Evolutionary conservation across 2,329 filamentous ascomycete species (phyloP), one percentile per base, ranked within the genome.

Genomic region (Didymella pomorum): DNA sequence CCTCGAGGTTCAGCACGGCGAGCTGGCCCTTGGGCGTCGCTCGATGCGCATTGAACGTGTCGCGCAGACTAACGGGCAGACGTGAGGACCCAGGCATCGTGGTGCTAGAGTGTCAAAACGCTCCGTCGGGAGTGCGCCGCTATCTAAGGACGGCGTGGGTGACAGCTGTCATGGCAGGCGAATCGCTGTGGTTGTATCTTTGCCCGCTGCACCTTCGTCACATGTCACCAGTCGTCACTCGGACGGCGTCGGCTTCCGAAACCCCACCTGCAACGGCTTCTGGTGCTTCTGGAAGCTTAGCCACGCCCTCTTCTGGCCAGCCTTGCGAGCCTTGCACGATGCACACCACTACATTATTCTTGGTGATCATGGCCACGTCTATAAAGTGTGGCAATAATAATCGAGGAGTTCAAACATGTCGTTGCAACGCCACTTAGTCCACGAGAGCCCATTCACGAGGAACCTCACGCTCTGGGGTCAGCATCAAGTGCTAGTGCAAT

Each of bases 41-140:
- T 60, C 82, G 83, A 77, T 86, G 87, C 71, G 87, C 85, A 62
- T 80, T 83, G 71, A 91, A 83, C 75, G 86, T 84, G 71, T 89
- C 88, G 69, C 88, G 84, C 76, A 92, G 80, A 79, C 88, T 90
- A 64, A 89, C 81, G 67, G 89, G 88, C 77, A 91, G 86, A 71
- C 88, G 84, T 67, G 88, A 90, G 60, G 85, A 87, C 72, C 88
- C 88, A 63, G 76, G 74, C 76, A 78, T 78, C 26, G 33, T 69
- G 58, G 31, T 39, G 20, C 18, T 41, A 29, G 41, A n/a, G 26
- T 37, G 37, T 35, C 42, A 11, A 31, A n/a, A 14, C 18, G 26
- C 21, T 16, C 28, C 29, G 26, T 12, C 4, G 18, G 26, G n/a
- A 7, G 12, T 14, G 26, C 20, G n/a, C 21, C 12, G 12, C 45